Evolutionary conservation across 2,329 filamentous ascomycete genomes (phyloP).

Genomic region (Arthrobotrys entomopaga): DNA sequence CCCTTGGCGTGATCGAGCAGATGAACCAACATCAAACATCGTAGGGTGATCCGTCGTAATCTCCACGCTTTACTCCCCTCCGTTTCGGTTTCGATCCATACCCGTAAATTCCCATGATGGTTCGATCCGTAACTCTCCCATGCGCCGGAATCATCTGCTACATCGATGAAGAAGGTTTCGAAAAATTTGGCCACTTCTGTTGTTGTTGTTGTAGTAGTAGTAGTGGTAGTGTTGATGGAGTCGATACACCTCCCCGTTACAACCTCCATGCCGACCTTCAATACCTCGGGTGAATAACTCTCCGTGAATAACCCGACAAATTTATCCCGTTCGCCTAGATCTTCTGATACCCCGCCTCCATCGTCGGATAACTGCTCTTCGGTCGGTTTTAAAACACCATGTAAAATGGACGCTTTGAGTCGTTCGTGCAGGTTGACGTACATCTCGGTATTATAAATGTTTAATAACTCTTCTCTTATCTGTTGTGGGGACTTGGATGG

Average conservation of each 20-base stretch:
- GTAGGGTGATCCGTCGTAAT: slow-evolving; percentile 56
- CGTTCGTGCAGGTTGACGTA: slow-evolving; percentile 39
- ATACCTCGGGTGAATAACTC: slow-evolving; percentile 67
- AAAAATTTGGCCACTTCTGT: slow-evolving; percentile 53
- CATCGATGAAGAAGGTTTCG: slow-evolving; percentile 53
- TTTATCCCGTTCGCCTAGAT: slow-evolving; percentile 69
- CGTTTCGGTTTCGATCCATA: slow-evolving; percentile 56
- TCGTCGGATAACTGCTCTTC: slow-evolving; percentile 36
- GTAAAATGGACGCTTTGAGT: slow-evolving; percentile 45
- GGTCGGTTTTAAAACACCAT: slow-evolving; percentile 39
- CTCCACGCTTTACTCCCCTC: slow-evolving; percentile 63
- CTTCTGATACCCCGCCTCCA: slow-evolving; percentile 61
- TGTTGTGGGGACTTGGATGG: not conserved
- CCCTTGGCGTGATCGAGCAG: slow-evolving; percentile 69
- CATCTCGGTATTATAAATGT: slow-evolving; percentile 30
- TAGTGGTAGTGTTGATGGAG: not conserved
- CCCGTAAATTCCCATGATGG: slow-evolving; percentile 25
- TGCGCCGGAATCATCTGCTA: slow-evolving; percentile 33
- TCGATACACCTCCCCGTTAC: slow-evolving; percentile 68
- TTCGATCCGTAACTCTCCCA: slow-evolving; percentile 35
- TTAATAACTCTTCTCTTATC: slow-evolving; percentile 12
- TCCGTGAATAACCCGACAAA: slow-evolving; percentile 70
- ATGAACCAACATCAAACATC: slow-evolving; percentile 68
- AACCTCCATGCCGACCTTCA: slow-evolving; percentile 69
- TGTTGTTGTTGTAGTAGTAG: no score